Evolutionary conservation across 2,329 filamentous ascomycete species (phyloP), one percentile per base, ranked within the genome.

Genomic region (Aspergillus glaucus): DNA sequence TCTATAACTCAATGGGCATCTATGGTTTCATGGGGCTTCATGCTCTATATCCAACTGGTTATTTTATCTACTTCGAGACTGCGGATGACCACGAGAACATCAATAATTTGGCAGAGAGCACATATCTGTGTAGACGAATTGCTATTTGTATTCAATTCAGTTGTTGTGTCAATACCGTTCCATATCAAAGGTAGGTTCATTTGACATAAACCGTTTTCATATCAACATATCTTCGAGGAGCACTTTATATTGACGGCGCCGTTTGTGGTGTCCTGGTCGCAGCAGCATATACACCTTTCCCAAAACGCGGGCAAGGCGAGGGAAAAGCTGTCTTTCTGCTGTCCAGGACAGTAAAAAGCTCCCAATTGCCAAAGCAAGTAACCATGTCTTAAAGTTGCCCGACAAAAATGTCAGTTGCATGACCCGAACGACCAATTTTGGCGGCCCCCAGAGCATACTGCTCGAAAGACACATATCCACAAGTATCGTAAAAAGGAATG

Each of bases 361-460:
- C 1, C 78, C 75, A 8, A 83, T 49, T 0, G 88, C 91, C 6
- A 97, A 69, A 0, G 73, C 71, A 2, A 96, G 62, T 34, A 97
- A 71, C 60, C 88, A 87, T 10, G 83, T 46, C 62, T 86, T 85
- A 69, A 94, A 98, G 45, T 78, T 74, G 57, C 75, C 72, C 34
- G 82, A 84, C 75, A 95, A 84, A 45, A 75, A 76, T 0, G 90
- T 97, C 51, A 98, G 73, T 66, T 97, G 82, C 91, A 98, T 98
- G 41, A 90, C 67, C 17, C 79, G 72, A 49, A 72, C 76, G 10
- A 97, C 68, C 79, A 85, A 86, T 17, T 75, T 69, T 0, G 85
- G 81, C 0, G 92, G 88, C 22, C 80, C 77, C 54, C 91, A 77
- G 24, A 95, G 78, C 85, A 98, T 91, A 66, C 94, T 93, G 2